phyloP scores from a whole-genome alignment of 78 protist species.

The Dictyostelium discoideum region DNA sequence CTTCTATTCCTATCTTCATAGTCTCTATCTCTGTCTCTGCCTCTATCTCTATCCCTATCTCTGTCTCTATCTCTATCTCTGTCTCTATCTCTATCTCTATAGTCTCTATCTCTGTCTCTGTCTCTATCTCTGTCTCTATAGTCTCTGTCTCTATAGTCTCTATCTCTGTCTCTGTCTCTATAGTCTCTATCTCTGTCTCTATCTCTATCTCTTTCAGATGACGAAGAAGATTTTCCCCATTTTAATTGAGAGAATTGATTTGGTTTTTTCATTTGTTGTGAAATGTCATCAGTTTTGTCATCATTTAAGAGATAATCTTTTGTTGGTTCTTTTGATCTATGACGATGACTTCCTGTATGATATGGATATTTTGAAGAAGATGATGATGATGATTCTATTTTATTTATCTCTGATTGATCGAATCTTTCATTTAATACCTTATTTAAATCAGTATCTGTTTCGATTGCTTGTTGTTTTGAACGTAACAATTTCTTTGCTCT shows the following conservation, averaged over 20 bases:
- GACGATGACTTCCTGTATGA: background rate
- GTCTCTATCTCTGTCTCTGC: background rate
- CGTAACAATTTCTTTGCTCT: slow-evolving; percentile 53
- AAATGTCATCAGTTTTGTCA: background rate
- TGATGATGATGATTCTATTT: background rate
- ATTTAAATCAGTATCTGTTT: slow-evolving; percentile 1
- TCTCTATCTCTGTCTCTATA: background rate
- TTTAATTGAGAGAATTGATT: background rate
- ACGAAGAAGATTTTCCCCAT: background rate
- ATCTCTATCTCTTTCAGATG: background rate
- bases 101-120: background rate
- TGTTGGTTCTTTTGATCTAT: background rate
- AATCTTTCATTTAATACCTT: slow-evolving; percentile 36
- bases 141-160: background rate
- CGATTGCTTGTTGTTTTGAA: slow-evolving; percentile 58
- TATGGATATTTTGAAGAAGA: background rate
- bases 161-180: background rate
- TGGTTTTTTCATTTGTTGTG: slow-evolving; percentile 46
- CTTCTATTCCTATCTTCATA: background rate
- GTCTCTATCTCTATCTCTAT: too few relatives aligned
- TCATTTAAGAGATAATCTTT: slow-evolving; percentile 53
- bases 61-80: too few relatives aligned
- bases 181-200: slow-evolving; percentile 11
- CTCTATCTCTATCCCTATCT: background rate
- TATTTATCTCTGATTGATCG: background rate